Evolutionary conservation across 345 rosid species (phyloP).

Genomic region (Toxicodendron radicans): DNA sequence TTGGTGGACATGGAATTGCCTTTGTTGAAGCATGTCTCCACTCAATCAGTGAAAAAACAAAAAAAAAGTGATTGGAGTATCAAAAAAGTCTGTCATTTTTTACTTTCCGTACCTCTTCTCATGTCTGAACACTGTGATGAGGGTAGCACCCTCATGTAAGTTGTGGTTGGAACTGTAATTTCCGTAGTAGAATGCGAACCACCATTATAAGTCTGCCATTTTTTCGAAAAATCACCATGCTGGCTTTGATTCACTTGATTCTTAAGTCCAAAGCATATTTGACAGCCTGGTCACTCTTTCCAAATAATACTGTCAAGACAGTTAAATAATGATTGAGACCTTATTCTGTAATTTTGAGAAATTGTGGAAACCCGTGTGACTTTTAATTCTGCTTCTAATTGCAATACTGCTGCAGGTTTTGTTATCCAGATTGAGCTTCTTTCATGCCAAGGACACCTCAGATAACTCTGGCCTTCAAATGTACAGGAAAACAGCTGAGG

Average conservation of each 20-base stretch:
- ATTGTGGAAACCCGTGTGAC: not conserved
- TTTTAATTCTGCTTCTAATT: constrained; percentile 1
- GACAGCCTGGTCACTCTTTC: not conserved
- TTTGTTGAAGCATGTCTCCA: not conserved
- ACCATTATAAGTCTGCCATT: not conserved
- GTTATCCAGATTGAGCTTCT: constrained; percentile 77
- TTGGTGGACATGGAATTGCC: not conserved
- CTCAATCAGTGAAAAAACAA: too few species aligned
- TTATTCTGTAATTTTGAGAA: not conserved
- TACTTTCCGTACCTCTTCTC: not conserved
- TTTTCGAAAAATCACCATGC: not conserved
- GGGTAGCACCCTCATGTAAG: too few species aligned
- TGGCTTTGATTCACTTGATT: not conserved
- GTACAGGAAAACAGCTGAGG: constrained; percentile 84
- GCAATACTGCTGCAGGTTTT: constrained; percentile 58
- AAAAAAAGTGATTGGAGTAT: too few species aligned
- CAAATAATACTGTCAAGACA: not conserved
- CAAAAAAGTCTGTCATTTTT: too few species aligned
- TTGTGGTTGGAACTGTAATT: not conserved
- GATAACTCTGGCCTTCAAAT: constrained; percentile 55
- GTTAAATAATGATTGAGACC: not conserved
- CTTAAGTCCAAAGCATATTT: not conserved
- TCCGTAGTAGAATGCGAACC: not conserved
- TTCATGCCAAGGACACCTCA: constrained; percentile 57
- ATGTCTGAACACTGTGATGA: constrained; percentile 2